Evolutionary conservation across 2,329 filamentous ascomycete genomes (phyloP).

Genomic region (Thelonectria discophora): DNA sequence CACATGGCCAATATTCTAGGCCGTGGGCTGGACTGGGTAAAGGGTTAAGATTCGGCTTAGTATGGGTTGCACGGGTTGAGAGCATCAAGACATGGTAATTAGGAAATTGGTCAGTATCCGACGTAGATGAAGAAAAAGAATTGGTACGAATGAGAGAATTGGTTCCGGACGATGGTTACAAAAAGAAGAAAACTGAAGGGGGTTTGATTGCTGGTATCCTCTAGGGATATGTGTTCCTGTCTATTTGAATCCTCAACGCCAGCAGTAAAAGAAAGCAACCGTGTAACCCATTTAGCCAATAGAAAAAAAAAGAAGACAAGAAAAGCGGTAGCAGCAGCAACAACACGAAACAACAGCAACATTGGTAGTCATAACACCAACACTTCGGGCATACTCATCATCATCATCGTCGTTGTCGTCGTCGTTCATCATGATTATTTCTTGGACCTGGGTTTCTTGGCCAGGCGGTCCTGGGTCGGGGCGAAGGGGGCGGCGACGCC

Average conservation of each 20-base stretch:
- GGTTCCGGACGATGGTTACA: not conserved
- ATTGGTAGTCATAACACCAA: slow-evolving; percentile 9
- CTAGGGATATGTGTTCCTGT: slow-evolving; percentile 8
- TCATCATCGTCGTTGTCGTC: slow-evolving; percentile 27
- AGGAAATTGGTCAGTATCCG: not conserved
- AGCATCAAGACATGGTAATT: not conserved
- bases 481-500: slow-evolving; percentile 67
- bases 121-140: not conserved
- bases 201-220: slow-evolving; percentile 18
- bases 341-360: slow-evolving; percentile 9
- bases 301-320: not conserved
- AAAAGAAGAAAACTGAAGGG: slow-evolving; percentile 5
- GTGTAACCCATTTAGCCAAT: not conserved
- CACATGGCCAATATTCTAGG: not conserved
- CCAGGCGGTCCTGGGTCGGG: slow-evolving; percentile 61
- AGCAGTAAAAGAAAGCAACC: slow-evolving; percentile 10
- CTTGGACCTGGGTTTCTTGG: slow-evolving; percentile 49
- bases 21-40: not conserved
- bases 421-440: slow-evolving; percentile 40
- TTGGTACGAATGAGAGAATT: slow-evolving; percentile 3
- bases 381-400: slow-evolving; percentile 17
- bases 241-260: slow-evolving; percentile 22
- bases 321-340: too few species aligned
- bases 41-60: not conserved
- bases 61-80: not conserved